These are phyloP conservation scores for Suhomyces bribrorum DNA, from an alignment of 1,139 yeast species.

Conservation along the genomic window DNA sequence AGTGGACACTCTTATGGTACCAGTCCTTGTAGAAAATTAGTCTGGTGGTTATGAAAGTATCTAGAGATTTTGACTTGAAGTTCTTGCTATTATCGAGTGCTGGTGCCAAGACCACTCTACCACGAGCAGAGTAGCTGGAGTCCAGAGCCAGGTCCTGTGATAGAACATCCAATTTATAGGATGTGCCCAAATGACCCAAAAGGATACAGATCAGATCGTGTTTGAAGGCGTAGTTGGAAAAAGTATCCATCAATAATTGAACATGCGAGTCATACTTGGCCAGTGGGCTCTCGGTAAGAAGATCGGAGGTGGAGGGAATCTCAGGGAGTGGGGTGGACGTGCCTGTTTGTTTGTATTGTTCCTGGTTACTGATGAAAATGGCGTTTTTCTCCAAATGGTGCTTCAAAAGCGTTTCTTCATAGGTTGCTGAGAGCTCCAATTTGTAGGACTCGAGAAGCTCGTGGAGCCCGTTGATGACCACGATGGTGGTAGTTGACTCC, in stretches of 20 bases:
- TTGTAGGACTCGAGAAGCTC: conserved; percentile 39
- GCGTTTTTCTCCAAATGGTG: conserved; percentile 33
- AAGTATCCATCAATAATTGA: conserved; percentile 25
- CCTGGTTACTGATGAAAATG: conserved; percentile 22
- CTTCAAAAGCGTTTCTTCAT: conserved; percentile 39
- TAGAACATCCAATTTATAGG: conserved; percentile 15
- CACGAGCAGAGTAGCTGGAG: conserved; percentile 9
- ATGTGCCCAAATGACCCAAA: conserved; percentile 35
- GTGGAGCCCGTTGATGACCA: conserved; percentile 39
- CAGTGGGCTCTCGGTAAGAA: conserved; percentile 35
- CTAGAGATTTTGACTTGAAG: conserved; percentile 12
- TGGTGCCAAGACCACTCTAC: conserved; percentile 25
- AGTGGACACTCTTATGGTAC: conserved; percentile 34
- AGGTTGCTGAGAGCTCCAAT: conserved; percentile 34
- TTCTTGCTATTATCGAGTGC: conserved; percentile 2
- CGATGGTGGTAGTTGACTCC: conserved; percentile 14
- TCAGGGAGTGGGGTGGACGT: conserved; percentile 26
- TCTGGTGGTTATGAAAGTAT: conserved; percentile 27
- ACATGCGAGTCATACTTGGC: conserved; percentile 37
- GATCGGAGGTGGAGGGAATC: conserved; percentile 34
- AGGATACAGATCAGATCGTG: conserved; percentile 31
- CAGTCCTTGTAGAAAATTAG: conserved; percentile 40
- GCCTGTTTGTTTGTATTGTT: conserved; percentile 27
- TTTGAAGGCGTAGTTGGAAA: conserved; percentile 27
- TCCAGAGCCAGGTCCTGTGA: not conserved